Evolutionary conservation across 352 stramenopile genomes (phyloP).

Genomic region (Phytophthora ramorum): DNA sequence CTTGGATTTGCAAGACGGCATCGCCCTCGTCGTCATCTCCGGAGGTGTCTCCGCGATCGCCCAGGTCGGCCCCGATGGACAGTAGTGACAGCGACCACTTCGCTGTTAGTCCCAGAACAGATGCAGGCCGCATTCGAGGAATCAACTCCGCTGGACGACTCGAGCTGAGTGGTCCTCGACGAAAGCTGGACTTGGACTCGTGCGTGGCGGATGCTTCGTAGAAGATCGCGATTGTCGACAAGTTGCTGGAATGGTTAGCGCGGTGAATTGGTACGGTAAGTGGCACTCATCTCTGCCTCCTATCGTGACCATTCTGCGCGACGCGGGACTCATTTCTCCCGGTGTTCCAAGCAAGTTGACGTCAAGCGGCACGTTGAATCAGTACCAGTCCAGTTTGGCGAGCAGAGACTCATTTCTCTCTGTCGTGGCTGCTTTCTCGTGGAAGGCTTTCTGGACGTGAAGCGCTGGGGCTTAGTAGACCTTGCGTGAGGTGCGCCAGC

Average conservation of each 20-base stretch:
- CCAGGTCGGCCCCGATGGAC: slow-evolving; percentile 25
- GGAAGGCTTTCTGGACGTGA: slow-evolving; percentile 15
- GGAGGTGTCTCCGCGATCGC: slow-evolving; percentile 50
- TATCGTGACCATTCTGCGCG: background rate
- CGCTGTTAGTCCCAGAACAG: slow-evolving; percentile 23
- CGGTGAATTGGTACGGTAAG: slow-evolving; percentile 6
- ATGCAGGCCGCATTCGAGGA: slow-evolving; percentile 5
- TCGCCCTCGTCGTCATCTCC: slow-evolving; percentile 68
- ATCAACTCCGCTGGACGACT: slow-evolving; percentile 45
- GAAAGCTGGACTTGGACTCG: slow-evolving; percentile 53
- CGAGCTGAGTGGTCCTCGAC: slow-evolving; percentile 57
- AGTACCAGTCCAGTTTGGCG: background rate
- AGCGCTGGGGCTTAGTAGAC: slow-evolving; percentile 15
- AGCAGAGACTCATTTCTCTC: slow-evolving; percentile 44
- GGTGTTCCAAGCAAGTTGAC: background rate
- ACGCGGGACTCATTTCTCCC: background rate
- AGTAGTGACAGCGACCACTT: slow-evolving; percentile 39
- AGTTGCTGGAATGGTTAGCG: background rate
- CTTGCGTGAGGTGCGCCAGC: slow-evolving; percentile 14
- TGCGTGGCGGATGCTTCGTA: slow-evolving; percentile 50
- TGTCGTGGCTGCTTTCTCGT: slow-evolving; percentile 5
- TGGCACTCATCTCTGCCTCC: slow-evolving; percentile 34
- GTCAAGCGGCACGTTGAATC: background rate
- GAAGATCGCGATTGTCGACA: background rate
- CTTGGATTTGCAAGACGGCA: slow-evolving; percentile 20